A percentile compares a stretch with the other conserved stretches of the same genome.
These are phyloP conservation scores for Myriangium duriaei DNA, from an alignment of 2,329 filamentous ascomycete genomes.

Conservation along the genomic window DNA sequence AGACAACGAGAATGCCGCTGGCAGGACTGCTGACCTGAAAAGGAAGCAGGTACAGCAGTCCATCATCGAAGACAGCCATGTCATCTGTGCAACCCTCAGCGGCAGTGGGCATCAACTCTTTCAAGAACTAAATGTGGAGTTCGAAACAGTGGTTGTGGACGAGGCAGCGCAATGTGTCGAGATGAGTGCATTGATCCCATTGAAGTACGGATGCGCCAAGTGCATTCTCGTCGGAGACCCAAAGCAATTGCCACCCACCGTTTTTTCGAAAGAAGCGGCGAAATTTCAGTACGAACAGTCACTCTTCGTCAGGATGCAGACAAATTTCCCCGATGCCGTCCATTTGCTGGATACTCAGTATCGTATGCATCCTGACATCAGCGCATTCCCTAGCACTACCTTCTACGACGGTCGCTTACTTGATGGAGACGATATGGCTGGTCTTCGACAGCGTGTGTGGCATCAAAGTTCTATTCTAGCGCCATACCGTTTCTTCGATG, in stretches of 20 bases:
- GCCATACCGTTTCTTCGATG: constrained; percentile 95
- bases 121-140: constrained; percentile 84
- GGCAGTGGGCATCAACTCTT: constrained; percentile 97
- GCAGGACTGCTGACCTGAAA: constrained; percentile 75
- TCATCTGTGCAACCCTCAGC: constrained; percentile 89
- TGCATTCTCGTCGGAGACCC: constrained; percentile 96
- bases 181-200: constrained; percentile 84
- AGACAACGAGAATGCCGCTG: constrained; percentile 69
- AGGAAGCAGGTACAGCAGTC: constrained; percentile 78
- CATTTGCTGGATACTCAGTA: constrained; percentile 97
- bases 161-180: constrained; percentile 98
- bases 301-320: constrained; percentile 96
- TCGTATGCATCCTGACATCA: constrained; percentile 98
- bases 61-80: constrained; percentile 78
- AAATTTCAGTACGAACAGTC: constrained; percentile 94
- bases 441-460: constrained; percentile 68
- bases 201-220: constrained; percentile 95
- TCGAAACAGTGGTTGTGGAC: constrained; percentile 96
- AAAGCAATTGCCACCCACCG: constrained; percentile 90
- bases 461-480: constrained; percentile 69
- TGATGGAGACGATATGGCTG: constrained; percentile 74
- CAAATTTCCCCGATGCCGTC: constrained; percentile 74
- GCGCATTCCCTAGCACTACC: constrained; percentile 72
- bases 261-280: constrained; percentile 85
- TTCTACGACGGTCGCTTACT: constrained; percentile 86